A percentile compares a stretch with the other conserved stretches of the same genome.
Conservation (phyloP, 306 rosid genomes). For the Aeschynomene evenia region DNA sequence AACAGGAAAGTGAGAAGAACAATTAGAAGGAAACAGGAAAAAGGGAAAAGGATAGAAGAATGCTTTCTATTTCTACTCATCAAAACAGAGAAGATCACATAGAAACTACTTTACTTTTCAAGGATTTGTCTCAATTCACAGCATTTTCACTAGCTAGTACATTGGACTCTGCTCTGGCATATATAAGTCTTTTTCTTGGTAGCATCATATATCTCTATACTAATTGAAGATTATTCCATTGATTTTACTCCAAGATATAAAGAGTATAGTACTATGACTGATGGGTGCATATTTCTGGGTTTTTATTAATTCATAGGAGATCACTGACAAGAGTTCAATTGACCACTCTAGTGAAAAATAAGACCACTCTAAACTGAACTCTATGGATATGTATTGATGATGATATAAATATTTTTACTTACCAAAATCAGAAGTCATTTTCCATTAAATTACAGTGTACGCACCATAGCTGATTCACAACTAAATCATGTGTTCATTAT, state of each 20-base stretch:
- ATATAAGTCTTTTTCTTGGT: slow-evolving; percentile 24
- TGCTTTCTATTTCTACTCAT: background rate
- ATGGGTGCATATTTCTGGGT: slow-evolving; percentile 18
- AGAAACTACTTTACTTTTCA: slow-evolving; percentile 20
- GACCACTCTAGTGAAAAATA: background rate
- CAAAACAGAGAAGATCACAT: background rate
- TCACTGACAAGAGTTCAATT: slow-evolving; percentile 23
- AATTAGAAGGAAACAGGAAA: background rate
- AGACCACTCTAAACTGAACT: background rate
- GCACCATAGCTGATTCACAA: background rate
- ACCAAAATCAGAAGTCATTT: background rate
- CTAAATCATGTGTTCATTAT: background rate
- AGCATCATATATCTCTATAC: background rate
- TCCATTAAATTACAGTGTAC: background rate
- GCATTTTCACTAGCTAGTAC: too few species aligned
- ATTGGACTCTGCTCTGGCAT: slow-evolving; percentile 14
- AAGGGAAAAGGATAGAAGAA: slow-evolving; percentile 1
- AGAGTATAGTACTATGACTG: slow-evolving; percentile 18
- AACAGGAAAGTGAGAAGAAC: slow-evolving; percentile 36
- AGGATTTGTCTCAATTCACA: slow-evolving; percentile 7
- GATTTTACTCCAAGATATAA: background rate
- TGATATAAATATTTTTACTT: slow-evolving; percentile 11
- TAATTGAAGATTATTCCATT: background rate
- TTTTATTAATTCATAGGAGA: too few species aligned
- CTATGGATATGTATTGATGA: background rate